Conservation (phyloP, 139 green algal species). For the Chlorella sp. region DNA sequence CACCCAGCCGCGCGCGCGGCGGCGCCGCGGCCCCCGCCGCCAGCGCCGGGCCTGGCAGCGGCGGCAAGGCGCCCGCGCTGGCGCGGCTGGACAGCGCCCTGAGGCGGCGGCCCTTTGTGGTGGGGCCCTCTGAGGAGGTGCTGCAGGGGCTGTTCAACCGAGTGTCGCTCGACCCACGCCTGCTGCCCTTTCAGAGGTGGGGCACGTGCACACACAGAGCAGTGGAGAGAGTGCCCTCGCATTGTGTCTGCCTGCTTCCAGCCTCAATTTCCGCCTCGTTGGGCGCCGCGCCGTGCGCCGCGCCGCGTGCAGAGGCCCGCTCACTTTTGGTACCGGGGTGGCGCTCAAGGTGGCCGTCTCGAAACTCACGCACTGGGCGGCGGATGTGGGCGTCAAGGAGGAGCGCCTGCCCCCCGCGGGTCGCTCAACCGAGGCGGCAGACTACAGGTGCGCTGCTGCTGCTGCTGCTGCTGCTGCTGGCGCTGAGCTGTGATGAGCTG, state of each 20-base stretch:
- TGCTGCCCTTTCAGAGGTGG: slow-evolving; percentile 62
- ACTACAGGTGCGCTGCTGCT: no score
- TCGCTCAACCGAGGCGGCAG: no score
- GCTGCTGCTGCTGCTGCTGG: no score
- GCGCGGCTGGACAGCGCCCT: not conserved
- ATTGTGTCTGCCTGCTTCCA: not conserved
- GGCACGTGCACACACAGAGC: not conserved
- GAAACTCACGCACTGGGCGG: slow-evolving; percentile 41
- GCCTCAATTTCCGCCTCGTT: not conserved
- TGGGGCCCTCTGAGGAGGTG: no score
- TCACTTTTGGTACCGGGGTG: slow-evolving; percentile 76
- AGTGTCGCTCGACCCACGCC: slow-evolving; percentile 53
- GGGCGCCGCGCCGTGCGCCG: not conserved
- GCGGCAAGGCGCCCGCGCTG: not conserved
- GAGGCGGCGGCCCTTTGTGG: not conserved
- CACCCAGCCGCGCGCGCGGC: no score
- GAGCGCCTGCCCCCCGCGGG: slow-evolving; percentile 14
- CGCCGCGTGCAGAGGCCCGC: slow-evolving; percentile 34
- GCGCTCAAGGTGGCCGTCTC: slow-evolving; percentile 75
- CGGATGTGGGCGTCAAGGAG: slow-evolving; percentile 43
- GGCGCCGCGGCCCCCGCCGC: no score
- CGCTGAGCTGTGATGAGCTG: no score
- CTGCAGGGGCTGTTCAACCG: not conserved
- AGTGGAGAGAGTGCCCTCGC: not conserved
- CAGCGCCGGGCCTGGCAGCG: no score